Percentiles rank a stretch among this genome's conserved stretches.
These are phyloP conservation scores for Coprinopsis marcescibilis DNA, from an alignment of 768 basidiomycete genomes.

Conservation along the genomic window DNA sequence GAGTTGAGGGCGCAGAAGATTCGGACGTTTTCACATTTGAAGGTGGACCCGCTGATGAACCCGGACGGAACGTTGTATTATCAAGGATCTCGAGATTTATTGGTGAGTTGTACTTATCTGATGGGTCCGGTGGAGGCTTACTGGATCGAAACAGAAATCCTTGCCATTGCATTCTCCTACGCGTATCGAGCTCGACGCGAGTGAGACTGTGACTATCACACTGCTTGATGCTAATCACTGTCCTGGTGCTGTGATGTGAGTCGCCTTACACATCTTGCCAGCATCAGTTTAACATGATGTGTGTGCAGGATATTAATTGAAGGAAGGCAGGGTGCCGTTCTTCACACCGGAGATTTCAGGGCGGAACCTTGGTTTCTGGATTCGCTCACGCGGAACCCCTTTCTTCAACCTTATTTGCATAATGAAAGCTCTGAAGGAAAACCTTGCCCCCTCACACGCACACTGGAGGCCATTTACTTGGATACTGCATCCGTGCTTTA, in stretches of 20 bases:
- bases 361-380: constrained; percentile 81
- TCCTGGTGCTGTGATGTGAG: constrained; percentile 88
- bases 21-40: constrained; percentile 65
- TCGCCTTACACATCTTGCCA: constrained; percentile 2
- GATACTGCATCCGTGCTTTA: constrained; percentile 72
- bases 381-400: constrained; percentile 60
- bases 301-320: constrained; percentile 80
- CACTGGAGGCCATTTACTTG: constrained; percentile 73
- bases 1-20: constrained; percentile 45
- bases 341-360: constrained; percentile 93
- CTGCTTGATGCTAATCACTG: constrained; percentile 92
- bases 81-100: constrained; percentile 56
- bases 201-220: constrained; percentile 64
- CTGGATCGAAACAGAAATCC: constrained; percentile 36
- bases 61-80: constrained; percentile 45
- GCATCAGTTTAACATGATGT: neutral
- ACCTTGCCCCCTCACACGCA: constrained; percentile 25
- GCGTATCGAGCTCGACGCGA: constrained; percentile 46
- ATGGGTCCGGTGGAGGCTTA: neutral
- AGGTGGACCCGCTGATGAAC: constrained; percentile 42
- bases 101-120: constrained; percentile 38
- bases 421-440: constrained; percentile 2
- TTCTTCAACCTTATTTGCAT: constrained; percentile 65
- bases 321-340: constrained; percentile 58
- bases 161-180: constrained; percentile 64